Percentiles rank a stretch among this genome's conserved stretches.
Conservation (phyloP, 148 eudicot species). For the Fallopia convolvulus region DNA sequence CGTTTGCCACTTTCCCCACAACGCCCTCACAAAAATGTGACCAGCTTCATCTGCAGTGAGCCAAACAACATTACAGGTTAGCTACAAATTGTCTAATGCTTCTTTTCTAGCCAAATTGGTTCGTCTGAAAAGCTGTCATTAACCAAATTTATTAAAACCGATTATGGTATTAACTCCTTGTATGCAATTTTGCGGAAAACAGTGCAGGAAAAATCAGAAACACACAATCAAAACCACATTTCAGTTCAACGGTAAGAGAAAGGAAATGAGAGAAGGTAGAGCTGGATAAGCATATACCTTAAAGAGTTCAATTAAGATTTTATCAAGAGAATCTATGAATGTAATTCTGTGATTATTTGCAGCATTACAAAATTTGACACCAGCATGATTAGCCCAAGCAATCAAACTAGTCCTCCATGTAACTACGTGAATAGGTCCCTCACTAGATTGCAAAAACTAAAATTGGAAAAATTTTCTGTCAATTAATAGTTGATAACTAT, state of each 20-base stretch:
- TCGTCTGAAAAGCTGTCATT: no score
- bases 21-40: constrained; percentile 19
- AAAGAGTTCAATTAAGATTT: constrained; percentile 66
- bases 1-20: constrained; percentile 15
- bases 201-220: not conserved
- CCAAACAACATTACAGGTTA: constrained; percentile 7
- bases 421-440: constrained; percentile 94
- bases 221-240: not conserved
- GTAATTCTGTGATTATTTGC: constrained; percentile 53
- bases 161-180: not conserved
- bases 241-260: not conserved
- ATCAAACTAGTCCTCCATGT: constrained; percentile 79
- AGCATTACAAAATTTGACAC: constrained; percentile 89
- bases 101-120: not conserved
- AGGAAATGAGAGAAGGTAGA: not conserved
- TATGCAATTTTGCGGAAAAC: not conserved
- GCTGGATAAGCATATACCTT: constrained; percentile 31
- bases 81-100: not conserved
- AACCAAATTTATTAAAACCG: not conserved
- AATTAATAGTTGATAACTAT: constrained; percentile 13
- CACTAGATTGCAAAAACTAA: constrained; percentile 92
- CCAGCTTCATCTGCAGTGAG: constrained; percentile 14
- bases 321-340: constrained; percentile 56
- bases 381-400: constrained; percentile 98
- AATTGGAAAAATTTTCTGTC: constrained; percentile 5